A percentile compares a stretch with the other conserved stretches of the same genome.
These are phyloP conservation scores for Calonectria honghensis DNA, from an alignment of 2,329 filamentous ascomycete genomes.

Conservation along the genomic window DNA sequence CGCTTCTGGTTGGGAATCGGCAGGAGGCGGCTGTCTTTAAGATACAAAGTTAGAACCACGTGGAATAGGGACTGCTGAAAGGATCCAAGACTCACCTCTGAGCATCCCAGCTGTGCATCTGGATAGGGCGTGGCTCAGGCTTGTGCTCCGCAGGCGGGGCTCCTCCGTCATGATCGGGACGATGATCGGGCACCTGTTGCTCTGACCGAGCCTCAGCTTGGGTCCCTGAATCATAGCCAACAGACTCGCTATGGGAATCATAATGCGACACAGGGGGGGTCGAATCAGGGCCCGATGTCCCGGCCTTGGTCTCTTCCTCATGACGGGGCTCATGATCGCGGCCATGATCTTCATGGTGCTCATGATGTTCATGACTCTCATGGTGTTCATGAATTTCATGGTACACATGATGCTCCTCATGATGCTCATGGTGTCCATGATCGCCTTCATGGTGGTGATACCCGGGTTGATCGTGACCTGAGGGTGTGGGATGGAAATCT, in stretches of 20 bases:
- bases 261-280: constrained; percentile 46
- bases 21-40: constrained; percentile 76
- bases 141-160: constrained; percentile 48
- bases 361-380: constrained; percentile 45
- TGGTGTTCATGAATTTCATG: constrained; percentile 36
- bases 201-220: constrained; percentile 70
- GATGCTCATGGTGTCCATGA: constrained; percentile 26
- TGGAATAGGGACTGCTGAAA: background rate
- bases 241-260: constrained; percentile 58
- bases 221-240: constrained; percentile 65
- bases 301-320: constrained; percentile 42
- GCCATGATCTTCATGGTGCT: constrained; percentile 46
- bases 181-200: constrained; percentile 52
- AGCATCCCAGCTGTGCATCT: constrained; percentile 71
- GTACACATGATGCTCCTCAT: constrained; percentile 15
- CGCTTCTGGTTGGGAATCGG: constrained; percentile 87
- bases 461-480: constrained; percentile 40
- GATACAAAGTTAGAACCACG: constrained; percentile 39
- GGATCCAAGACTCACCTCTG: constrained; percentile 65
- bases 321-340: constrained; percentile 44
- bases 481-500: constrained; percentile 47
- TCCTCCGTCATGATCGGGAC: constrained; percentile 42
- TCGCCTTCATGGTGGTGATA: constrained; percentile 36
- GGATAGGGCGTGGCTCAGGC: constrained; percentile 49
- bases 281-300: constrained; percentile 45